Evolutionary conservation across 495 filamentous ascomycete species (phyloP).

Genomic region (Pyronema domesticum): DNA sequence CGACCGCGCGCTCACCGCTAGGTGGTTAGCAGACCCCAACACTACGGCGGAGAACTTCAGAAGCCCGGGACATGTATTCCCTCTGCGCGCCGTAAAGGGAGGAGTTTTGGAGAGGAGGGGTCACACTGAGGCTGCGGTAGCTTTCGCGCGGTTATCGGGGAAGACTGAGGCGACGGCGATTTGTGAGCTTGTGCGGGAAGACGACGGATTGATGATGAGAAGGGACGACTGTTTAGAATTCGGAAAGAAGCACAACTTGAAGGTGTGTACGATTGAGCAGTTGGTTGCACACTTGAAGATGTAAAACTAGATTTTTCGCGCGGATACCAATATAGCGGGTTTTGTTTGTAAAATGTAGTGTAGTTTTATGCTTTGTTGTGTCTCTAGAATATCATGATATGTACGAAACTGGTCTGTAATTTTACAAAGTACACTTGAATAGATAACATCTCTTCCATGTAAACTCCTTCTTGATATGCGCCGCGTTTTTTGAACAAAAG

Average conservation of each 20-base stretch:
- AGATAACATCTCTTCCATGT: neutral
- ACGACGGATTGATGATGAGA: slow-evolving; percentile 81
- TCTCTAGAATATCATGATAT: neutral
- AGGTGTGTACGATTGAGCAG: slow-evolving; percentile 89
- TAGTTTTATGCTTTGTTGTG: neutral
- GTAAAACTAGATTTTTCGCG: slow-evolving; percentile 26
- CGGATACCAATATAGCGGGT: too few species aligned
- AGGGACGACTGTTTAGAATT: slow-evolving; percentile 79
- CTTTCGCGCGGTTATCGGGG: slow-evolving; percentile 67
- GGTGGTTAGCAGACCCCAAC: slow-evolving; percentile 51
- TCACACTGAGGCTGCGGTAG: slow-evolving; percentile 84
- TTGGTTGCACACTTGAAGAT: slow-evolving; percentile 58
- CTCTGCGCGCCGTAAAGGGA: slow-evolving; percentile 59
- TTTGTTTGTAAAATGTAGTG: too few species aligned
- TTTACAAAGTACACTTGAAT: neutral
- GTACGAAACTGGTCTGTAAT: neutral
- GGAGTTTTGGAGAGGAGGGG: slow-evolving; percentile 63
- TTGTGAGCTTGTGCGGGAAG: slow-evolving; percentile 52
- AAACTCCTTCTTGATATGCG: neutral
- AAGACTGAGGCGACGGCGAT: slow-evolving; percentile 64
- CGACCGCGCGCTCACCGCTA: slow-evolving; percentile 68
- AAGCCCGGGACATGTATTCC: slow-evolving; percentile 79
- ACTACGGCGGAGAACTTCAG: slow-evolving; percentile 46
- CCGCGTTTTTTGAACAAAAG: neutral
- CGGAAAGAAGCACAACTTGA: slow-evolving; percentile 73